Evolutionary conservation across 805 yeast genomes (phyloP), one percentile per base, ranked within the genome.

Genomic region (Yarrowia sp.): DNA sequence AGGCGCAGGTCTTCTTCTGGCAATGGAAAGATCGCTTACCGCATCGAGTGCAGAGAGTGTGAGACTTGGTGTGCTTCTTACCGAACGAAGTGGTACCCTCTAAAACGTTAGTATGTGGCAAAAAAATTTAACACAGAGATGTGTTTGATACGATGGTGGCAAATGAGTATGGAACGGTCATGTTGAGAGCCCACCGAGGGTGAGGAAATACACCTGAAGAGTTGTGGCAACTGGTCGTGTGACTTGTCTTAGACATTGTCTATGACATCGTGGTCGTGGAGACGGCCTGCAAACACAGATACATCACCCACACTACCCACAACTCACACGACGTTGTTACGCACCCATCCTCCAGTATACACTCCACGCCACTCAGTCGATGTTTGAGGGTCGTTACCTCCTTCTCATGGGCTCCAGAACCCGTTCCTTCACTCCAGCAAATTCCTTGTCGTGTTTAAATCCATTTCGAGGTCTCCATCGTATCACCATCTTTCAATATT

Each of bases 31-130:
- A 88, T 86, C 98, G 96, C 80, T 86, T 84, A 79, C 98, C 98
- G 86, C 99, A 95, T 89, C 81, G 77, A 68, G 89, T 91, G 88
- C 99, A 95, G 83, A 92, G 86, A 80, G 96, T 89, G 91, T 95
- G 99, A 80, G 98, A 89, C 86, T 95, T 95, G 93, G 90, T 92
- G 90, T 95, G 98, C 84, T 95, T 92, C 86, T 93, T 93, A 88
- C 99, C 99, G 87, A 91, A 88, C 82, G 98, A 91, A 85, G 98
- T 97, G 83, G 99, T 93, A 90, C 99, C 99, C 92, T 93, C 73
- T 69, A 55, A 8, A n/a, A 22, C 1, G 67, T 48, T 57, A 58
- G 64, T 43, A 42, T 58, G 18, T 31, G 8, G 2, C 15, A 17
- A 13, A 36, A 6, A 8, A 51, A 14, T 42, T 9, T 22, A 35